Conservation (phyloP, 1,284 basidiomycete species). For the Fomes fomentarius region DNA sequence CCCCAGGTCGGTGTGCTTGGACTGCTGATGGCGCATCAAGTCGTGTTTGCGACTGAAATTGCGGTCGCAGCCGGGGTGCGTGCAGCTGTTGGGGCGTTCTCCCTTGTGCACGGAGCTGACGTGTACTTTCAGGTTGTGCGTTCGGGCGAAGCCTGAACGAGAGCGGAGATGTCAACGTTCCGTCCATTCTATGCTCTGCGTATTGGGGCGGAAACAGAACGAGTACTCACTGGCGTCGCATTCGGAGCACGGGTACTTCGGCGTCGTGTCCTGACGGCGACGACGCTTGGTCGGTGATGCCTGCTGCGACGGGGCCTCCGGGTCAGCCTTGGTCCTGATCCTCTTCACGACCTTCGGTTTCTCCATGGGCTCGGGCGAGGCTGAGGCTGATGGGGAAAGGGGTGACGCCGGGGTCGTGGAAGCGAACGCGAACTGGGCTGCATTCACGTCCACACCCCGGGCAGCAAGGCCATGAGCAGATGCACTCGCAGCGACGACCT, state of each 20-base stretch:
- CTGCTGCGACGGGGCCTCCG: too few species aligned
- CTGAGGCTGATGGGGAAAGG: too few species aligned
- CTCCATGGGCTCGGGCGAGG: neutral
- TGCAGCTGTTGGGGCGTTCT: constrained; percentile 7
- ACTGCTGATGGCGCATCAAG: constrained; percentile 9
- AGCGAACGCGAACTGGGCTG: neutral
- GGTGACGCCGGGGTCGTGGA: neutral
- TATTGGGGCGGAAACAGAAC: neutral
- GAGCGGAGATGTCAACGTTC: neutral
- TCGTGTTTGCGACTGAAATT: constrained; percentile 19
- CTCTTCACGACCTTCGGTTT: neutral
- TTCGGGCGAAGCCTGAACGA: constrained; percentile 9
- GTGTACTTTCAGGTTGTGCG: constrained; percentile 17
- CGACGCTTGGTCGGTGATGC: neutral
- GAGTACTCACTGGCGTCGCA: neutral
- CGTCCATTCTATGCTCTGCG: too few species aligned
- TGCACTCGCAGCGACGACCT: constrained; percentile 3
- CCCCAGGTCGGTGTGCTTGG: constrained; percentile 13
- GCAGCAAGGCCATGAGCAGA: neutral
- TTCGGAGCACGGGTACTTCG: neutral
- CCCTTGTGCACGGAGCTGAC: constrained; percentile 7
- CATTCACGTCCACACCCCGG: neutral
- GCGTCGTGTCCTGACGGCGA: constrained; percentile 10
- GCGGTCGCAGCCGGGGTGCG: neutral
- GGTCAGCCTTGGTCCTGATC: neutral